phyloP scores from a whole-genome alignment of 2,329 filamentous ascomycete genomes.

The Thelonectria rubi region DNA sequence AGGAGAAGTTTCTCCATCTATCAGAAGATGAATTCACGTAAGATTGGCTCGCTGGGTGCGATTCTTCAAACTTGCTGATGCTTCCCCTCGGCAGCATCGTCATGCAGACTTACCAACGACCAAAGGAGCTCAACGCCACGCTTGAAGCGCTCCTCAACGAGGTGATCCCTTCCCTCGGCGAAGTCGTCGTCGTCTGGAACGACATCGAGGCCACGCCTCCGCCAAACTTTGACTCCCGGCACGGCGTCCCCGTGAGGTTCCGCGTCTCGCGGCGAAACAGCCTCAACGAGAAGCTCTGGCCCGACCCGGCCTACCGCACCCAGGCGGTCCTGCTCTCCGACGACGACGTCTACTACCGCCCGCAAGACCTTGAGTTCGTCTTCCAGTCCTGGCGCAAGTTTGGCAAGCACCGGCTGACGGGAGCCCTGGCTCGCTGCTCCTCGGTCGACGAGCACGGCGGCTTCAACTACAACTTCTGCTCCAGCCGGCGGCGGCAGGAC shows the following conservation, averaged over 20 bases:
- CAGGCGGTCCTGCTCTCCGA: conserved; percentile 52
- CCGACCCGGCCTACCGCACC: conserved; percentile 49
- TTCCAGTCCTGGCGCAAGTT: conserved; percentile 53
- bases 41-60: not conserved
- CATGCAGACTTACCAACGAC: conserved; percentile 50
- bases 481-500: conserved; percentile 35
- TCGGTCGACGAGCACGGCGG: conserved; percentile 36
- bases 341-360: conserved; percentile 52
- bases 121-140: conserved; percentile 47
- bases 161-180: conserved; percentile 48
- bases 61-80: not conserved
- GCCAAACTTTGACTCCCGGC: conserved; percentile 40
- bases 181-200: conserved; percentile 53
- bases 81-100: conserved; percentile 43
- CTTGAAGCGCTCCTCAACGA: conserved; percentile 41
- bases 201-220: conserved; percentile 46
- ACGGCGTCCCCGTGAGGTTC: conserved; percentile 48
- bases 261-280: conserved; percentile 46
- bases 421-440: conserved; percentile 50
- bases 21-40: conserved; percentile 47
- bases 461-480: conserved; percentile 48
- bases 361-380: conserved; percentile 51
- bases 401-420: conserved; percentile 47
- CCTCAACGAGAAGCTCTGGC: conserved; percentile 51
- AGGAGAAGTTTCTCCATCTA: conserved; percentile 39